phyloP scores from a whole-genome alignment of 1,284 basidiomycete genomes.

The Cystobasidium pallidum region DNA sequence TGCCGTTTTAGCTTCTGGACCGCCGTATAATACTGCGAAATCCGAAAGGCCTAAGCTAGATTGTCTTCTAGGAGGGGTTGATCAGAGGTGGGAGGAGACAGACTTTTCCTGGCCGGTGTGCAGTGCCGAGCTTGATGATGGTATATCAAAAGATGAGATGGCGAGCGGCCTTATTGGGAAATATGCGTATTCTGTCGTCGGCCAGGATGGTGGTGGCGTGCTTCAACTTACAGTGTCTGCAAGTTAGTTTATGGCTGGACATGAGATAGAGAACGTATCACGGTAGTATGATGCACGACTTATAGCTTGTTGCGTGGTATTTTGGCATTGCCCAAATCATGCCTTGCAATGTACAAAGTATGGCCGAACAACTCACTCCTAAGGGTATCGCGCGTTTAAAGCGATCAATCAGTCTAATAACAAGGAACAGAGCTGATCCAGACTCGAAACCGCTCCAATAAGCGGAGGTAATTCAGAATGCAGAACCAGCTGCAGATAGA shows the following conservation, averaged over 20 bases:
- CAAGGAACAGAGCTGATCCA: not conserved
- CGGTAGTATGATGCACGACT: too few relatives aligned
- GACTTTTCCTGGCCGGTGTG: not conserved
- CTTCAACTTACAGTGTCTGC: not conserved
- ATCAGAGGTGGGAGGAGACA: not conserved
- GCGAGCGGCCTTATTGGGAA: not conserved
- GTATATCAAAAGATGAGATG: not conserved
- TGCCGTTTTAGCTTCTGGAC: not conserved
- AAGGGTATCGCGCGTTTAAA: too few relatives aligned
- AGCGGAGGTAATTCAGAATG: not conserved
- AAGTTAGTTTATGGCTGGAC: not conserved
- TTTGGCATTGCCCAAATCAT: too few relatives aligned
- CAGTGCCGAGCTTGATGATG: not conserved
- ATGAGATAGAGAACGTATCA: too few relatives aligned
- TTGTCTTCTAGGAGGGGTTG: not conserved
- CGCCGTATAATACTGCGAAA: not conserved
- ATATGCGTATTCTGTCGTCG: not conserved
- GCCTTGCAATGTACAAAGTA: too few relatives aligned
- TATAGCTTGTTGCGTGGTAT: too few relatives aligned
- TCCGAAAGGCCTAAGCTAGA: not conserved
- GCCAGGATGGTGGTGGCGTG: not conserved
- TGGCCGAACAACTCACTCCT: too few relatives aligned
- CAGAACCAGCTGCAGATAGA: conserved; percentile 35
- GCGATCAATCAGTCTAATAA: not conserved
- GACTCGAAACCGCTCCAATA: too few relatives aligned